phyloP scores from a whole-genome alignment of 768 basidiomycete species.

The Suillus hirtellus region DNA sequence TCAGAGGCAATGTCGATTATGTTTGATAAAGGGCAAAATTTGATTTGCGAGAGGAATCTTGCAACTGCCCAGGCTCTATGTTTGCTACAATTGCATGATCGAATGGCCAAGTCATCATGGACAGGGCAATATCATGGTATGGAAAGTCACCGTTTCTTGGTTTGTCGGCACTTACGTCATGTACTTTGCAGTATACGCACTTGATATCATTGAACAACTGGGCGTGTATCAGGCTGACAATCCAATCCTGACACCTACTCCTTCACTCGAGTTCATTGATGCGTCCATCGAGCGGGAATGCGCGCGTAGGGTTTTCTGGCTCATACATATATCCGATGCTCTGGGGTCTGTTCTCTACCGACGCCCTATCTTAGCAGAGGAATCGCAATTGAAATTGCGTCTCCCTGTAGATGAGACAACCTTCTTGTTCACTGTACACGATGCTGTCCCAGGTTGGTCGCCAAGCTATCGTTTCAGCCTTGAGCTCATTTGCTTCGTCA shows the following conservation, averaged over 20 bases:
- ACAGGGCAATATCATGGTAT: slow-evolving; percentile 31
- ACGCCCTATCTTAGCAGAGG: slow-evolving; percentile 36
- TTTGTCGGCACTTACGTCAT: slow-evolving; percentile 14
- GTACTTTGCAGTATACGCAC: slow-evolving; percentile 51
- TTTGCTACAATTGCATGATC: slow-evolving; percentile 69
- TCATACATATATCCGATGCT: slow-evolving; percentile 63
- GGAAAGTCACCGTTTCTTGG: slow-evolving; percentile 16
- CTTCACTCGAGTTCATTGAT: slow-evolving; percentile 59
- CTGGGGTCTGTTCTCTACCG: slow-evolving; percentile 40
- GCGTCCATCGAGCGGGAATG: slow-evolving; percentile 73
- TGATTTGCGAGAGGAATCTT: slow-evolving; percentile 63
- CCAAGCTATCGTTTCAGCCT: slow-evolving; percentile 2
- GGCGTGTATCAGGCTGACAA: slow-evolving; percentile 65
- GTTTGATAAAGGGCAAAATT: slow-evolving; percentile 65
- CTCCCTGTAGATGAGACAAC: slow-evolving; percentile 81
- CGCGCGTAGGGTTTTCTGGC: slow-evolving; percentile 81
- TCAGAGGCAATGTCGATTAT: slow-evolving; percentile 65
- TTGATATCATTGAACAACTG: slow-evolving; percentile 66
- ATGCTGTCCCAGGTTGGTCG: slow-evolving; percentile 33
- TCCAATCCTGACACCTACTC: slow-evolving; percentile 57
- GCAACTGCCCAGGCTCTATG: slow-evolving; percentile 76
- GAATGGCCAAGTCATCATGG: slow-evolving; percentile 41
- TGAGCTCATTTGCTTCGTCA: slow-evolving; percentile 11
- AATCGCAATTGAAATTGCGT: slow-evolving; percentile 55
- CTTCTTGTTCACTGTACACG: slow-evolving; percentile 66